Base-by-base conservation (phyloP, 1,139 yeast genomes). In the Candida sp. region DNA sequence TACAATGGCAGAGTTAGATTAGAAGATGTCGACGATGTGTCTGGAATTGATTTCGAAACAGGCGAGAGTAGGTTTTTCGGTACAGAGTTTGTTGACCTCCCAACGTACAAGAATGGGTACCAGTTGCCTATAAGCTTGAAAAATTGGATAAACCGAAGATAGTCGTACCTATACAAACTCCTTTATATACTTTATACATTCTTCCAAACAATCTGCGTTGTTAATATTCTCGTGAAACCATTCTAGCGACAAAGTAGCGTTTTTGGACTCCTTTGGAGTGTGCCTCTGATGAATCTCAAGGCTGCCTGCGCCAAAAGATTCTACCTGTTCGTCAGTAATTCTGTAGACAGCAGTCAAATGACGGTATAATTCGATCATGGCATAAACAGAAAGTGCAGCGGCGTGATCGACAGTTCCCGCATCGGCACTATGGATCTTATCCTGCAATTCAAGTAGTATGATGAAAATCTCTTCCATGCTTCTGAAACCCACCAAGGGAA, bases 381-480 rank as follows among this genome's bases (percentile, higher is more conserved):
- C 37, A 33, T 40, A 44, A 25, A 44, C 22, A 6, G 50, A 42
- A 26, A 48, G 44, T n/a, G 51, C 46, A 5, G 33, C 22, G 8
- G 27, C 25, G 23, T 42, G 22, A 26, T 62, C 66, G n/a, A 67
- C 55, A n/a, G 80, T 58, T 38, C 74, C 76, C 37, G 69, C 59
- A 1, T 77, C 80, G 47, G 70, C 72, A 3, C 69, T 61, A 49
- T 58, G 55, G 5, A 69, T 48, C 2, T 55, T 51, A 31, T 52
- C 58, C 35, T 63, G 60, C 26, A 66, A 49, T 7, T 47, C 47
- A 26, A 31, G 41, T 8, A 63, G 49, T 1, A 70, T 42, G 2
- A 62, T 50, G 22, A 61, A 56, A 1, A 68, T 58, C 50, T 83
- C 86, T 54, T 81, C 85, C 48, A 73, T 57, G 0, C 74, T 67